phyloP scores from a whole-genome alignment of 2,329 filamentous ascomycete species.

The Alternaria ventricosa region DNA sequence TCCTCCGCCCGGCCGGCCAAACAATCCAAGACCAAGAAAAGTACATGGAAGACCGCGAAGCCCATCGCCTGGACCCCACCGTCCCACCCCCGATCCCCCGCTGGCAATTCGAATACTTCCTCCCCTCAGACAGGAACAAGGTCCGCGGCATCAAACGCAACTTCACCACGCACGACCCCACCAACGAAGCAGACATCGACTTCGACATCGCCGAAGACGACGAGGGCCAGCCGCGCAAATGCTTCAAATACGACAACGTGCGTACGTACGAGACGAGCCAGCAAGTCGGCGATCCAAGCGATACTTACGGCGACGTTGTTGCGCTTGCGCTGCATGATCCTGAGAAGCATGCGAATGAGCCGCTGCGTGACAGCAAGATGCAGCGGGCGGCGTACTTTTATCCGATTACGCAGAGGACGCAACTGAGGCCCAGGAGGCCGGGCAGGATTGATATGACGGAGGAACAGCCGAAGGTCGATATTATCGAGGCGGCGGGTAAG shows the following conservation, averaged over 20 bases:
- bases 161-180: constrained; percentile 60
- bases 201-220: constrained; percentile 49
- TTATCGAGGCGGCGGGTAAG: constrained; percentile 59
- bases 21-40: constrained; percentile 60
- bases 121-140: constrained; percentile 58
- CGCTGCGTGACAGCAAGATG: constrained; percentile 42
- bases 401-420: constrained; percentile 64
- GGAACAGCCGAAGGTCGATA: constrained; percentile 58
- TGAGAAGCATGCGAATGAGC: constrained; percentile 47
- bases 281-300: constrained; percentile 58
- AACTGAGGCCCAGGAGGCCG: constrained; percentile 56
- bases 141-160: constrained; percentile 62
- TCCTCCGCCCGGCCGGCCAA: constrained; percentile 62
- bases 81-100: constrained; percentile 60
- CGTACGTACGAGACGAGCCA: constrained; percentile 67
- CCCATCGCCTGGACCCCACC: constrained; percentile 54
- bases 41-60: constrained; percentile 55
- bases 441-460: constrained; percentile 49
- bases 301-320: constrained; percentile 62
- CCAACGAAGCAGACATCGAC: constrained; percentile 52
- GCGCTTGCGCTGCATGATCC: constrained; percentile 65
- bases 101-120: constrained; percentile 66
- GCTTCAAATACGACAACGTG: constrained; percentile 63
- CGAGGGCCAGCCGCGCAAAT: constrained; percentile 56
- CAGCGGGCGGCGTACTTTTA: constrained; percentile 68